phyloP scores from a whole-genome alignment of 371 early-diverging fungal species.

The Catenaria anguillulae region DNA sequence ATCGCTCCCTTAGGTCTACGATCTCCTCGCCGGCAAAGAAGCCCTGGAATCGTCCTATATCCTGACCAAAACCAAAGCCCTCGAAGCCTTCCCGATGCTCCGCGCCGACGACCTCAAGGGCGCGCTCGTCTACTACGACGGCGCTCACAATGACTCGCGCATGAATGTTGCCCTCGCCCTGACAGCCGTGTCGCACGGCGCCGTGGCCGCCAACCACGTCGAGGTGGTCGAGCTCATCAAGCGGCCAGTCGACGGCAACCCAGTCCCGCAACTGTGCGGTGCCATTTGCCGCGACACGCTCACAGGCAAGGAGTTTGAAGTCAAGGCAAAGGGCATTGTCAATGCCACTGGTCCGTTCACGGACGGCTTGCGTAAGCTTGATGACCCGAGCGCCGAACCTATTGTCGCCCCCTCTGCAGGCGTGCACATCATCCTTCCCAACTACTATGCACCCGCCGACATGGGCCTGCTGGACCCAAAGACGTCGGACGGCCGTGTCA shows the following conservation, averaged over 20 bases:
- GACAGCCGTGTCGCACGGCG: conserved; percentile 90
- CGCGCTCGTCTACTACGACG: conserved; percentile 96
- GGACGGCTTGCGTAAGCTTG: conserved; percentile 78
- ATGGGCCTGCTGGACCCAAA: conserved; percentile 96
- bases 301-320: conserved; percentile 74
- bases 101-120: conserved; percentile 80
- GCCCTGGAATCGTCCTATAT: conserved; percentile 79
- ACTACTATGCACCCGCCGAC: conserved; percentile 81
- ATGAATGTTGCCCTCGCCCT: conserved; percentile 94
- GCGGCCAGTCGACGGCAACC: conserved; percentile 31
- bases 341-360: conserved; percentile 73
- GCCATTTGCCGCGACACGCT: conserved; percentile 71
- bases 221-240: conserved; percentile 76
- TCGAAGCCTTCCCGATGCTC: conserved; percentile 92
- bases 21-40: conserved; percentile 80
- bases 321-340: conserved; percentile 88
- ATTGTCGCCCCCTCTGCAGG: conserved; percentile 95
- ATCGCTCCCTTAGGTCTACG: too few species aligned
- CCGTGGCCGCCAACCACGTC: conserved; percentile 87
- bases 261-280: conserved; percentile 42
- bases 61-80: conserved; percentile 64
- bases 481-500: conserved; percentile 96
- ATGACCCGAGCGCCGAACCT: conserved; percentile 49
- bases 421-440: conserved; percentile 90
- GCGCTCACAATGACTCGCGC: conserved; percentile 88